Percentiles rank a stretch among this genome's conserved stretches.
Conservation (phyloP, 495 filamentous ascomycete species). For the Talaromyces liani region DNA sequence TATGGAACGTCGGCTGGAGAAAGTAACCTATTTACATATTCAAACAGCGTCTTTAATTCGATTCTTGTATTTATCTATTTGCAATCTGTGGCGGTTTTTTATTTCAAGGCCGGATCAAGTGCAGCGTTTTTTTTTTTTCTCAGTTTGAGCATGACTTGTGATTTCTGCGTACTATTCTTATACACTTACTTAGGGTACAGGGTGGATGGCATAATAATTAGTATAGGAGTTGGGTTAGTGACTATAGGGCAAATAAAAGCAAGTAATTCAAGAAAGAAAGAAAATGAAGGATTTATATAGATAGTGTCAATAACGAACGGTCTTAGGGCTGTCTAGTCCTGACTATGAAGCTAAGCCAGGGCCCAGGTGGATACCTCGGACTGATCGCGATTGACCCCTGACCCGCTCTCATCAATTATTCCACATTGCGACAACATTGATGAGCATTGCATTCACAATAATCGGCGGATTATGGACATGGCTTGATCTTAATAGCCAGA, state of each 20-base stretch:
- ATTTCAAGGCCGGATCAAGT: neutral
- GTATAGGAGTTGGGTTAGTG: neutral
- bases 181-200: neutral
- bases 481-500: neutral
- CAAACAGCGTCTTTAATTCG: neutral
- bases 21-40: slow-evolving; percentile 34
- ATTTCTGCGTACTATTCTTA: neutral
- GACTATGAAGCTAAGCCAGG: neutral
- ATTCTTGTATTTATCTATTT: slow-evolving; percentile 2
- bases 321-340: neutral
- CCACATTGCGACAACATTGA: neutral
- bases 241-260: neutral
- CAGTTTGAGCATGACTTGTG: neutral
- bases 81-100: neutral
- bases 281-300: neutral
- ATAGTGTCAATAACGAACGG: neutral
- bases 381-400: neutral
- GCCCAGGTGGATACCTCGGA: too few relatives aligned
- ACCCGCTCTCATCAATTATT: neutral
- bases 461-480: neutral
- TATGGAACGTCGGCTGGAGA: slow-evolving; percentile 97
- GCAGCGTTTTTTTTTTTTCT: neutral
- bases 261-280: neutral
- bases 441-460: neutral
- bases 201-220: neutral